Percentiles rank a stretch among this genome's conserved stretches.
Evolutionary conservation across 768 basidiomycete species (phyloP).

Genomic region (Termitomyces sp.): DNA sequence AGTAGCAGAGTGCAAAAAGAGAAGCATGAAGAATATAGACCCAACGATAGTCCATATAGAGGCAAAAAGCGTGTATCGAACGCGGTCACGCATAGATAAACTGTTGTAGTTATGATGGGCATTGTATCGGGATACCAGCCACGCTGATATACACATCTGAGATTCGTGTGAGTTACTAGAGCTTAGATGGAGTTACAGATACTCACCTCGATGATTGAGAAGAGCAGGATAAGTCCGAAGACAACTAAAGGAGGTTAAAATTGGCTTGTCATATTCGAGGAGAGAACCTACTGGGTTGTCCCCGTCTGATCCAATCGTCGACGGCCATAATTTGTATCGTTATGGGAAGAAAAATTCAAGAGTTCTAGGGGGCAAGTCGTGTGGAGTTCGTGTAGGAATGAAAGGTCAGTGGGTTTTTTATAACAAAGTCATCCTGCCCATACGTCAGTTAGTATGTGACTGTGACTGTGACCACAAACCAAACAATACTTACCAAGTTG

Average conservation of each 20-base stretch:
- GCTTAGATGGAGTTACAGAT: not conserved
- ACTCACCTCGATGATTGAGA: constrained; percentile 60
- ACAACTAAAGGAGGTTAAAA: constrained; percentile 30
- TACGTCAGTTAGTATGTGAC: constrained; percentile 14
- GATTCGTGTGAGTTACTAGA: not conserved
- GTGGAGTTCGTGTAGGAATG: not conserved
- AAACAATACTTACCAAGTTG: not conserved
- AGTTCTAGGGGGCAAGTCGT: constrained; percentile 4
- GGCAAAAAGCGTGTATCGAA: constrained; percentile 64
- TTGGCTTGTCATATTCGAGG: too few relatives aligned
- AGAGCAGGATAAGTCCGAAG: constrained; percentile 50
- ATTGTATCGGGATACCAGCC: constrained; percentile 62
- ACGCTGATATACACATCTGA: constrained; percentile 68
- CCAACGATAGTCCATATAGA: constrained; percentile 67
- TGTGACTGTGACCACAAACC: constrained; percentile 5
- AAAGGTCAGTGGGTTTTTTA: not conserved
- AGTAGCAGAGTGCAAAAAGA: constrained; percentile 48
- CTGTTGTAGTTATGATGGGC: constrained; percentile 45
- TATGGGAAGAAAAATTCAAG: not conserved
- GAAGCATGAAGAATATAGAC: constrained; percentile 41
- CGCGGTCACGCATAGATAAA: constrained; percentile 49
- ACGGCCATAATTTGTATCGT: constrained; percentile 10
- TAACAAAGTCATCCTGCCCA: constrained; percentile 5
- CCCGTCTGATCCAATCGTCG: constrained; percentile 33
- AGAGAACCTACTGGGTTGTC: constrained; percentile 46